Conservation (phyloP, 768 basidiomycete species). For the Leccinum olivaceopallidum region DNA sequence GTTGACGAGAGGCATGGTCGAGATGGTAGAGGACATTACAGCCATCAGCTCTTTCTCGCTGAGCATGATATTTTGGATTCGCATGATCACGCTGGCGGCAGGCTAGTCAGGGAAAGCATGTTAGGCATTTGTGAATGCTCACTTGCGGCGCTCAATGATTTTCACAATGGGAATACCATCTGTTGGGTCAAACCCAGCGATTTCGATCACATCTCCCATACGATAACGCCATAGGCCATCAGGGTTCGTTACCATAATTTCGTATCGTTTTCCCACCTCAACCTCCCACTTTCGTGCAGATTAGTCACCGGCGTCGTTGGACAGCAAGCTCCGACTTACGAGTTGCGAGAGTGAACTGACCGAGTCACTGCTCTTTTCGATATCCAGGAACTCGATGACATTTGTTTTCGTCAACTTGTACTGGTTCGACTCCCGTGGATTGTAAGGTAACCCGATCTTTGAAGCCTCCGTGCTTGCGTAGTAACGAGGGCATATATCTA, state of each 20-base stretch:
- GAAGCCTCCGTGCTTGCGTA: background rate
- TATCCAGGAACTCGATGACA: background rate
- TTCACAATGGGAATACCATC: background rate
- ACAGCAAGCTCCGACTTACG: background rate
- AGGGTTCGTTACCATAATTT: background rate
- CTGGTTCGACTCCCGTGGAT: background rate
- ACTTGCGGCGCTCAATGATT: background rate
- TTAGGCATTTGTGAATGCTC: background rate
- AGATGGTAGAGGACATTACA: background rate
- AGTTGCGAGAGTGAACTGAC: background rate
- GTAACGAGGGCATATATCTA: background rate
- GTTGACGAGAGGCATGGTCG: background rate
- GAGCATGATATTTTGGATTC: background rate
- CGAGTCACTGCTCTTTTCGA: background rate
- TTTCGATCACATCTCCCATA: background rate
- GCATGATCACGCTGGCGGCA: background rate
- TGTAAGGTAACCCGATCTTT: background rate
- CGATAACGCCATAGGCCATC: background rate
- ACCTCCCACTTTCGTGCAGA: background rate
- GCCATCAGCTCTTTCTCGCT: background rate
- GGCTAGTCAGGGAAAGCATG: background rate
- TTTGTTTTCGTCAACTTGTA: background rate
- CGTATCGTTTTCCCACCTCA: background rate
- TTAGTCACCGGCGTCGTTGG: background rate
- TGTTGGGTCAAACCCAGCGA: background rate